A percentile compares a stretch with the other conserved stretches of the same genome.
These are phyloP conservation scores for Plectosphaerella sp. DNA, from an alignment of 2,329 filamentous ascomycete genomes.

Conservation along the genomic window DNA sequence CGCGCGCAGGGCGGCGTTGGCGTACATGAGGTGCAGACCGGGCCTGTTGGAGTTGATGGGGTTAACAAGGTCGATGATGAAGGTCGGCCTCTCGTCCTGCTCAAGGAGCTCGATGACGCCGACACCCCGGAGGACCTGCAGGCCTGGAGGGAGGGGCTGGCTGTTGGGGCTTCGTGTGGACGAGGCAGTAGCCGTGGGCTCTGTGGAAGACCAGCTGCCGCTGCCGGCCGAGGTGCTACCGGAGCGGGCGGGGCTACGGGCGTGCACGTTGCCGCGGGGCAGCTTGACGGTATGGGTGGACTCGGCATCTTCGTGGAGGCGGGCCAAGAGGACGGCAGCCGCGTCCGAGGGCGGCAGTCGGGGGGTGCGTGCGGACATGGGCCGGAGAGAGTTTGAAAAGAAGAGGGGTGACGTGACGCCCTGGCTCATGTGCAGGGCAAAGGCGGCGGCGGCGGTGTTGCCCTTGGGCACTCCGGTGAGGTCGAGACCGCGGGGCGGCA, in stretches of 20 bases:
- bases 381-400: slow-evolving; percentile 40
- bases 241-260: slow-evolving; percentile 41
- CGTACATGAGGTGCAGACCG: slow-evolving; percentile 59
- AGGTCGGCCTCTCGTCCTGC: slow-evolving; percentile 71
- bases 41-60: slow-evolving; percentile 47
- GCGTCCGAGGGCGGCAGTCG: slow-evolving; percentile 34
- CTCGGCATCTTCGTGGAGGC: slow-evolving; percentile 38
- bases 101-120: slow-evolving; percentile 71
- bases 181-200: slow-evolving; percentile 41
- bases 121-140: slow-evolving; percentile 57
- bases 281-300: slow-evolving; percentile 50
- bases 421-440: slow-evolving; percentile 20
- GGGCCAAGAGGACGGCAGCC: slow-evolving; percentile 41
- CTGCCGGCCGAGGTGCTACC: slow-evolving; percentile 45
- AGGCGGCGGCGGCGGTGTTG: slow-evolving; percentile 13
- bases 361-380: slow-evolving; percentile 29
- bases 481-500: slow-evolving; percentile 39
- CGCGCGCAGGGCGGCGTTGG: slow-evolving; percentile 62
- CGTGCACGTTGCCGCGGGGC: slow-evolving; percentile 47
- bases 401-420: slow-evolving; percentile 46
- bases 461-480: slow-evolving; percentile 26
- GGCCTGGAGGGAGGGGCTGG: slow-evolving; percentile 38
- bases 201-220: slow-evolving; percentile 45
- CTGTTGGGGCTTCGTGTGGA: slow-evolving; percentile 41
- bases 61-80: slow-evolving; percentile 66